Conservation (phyloP, 192 early-diverging fungal species). For the Mortierella antarctica region DNA sequence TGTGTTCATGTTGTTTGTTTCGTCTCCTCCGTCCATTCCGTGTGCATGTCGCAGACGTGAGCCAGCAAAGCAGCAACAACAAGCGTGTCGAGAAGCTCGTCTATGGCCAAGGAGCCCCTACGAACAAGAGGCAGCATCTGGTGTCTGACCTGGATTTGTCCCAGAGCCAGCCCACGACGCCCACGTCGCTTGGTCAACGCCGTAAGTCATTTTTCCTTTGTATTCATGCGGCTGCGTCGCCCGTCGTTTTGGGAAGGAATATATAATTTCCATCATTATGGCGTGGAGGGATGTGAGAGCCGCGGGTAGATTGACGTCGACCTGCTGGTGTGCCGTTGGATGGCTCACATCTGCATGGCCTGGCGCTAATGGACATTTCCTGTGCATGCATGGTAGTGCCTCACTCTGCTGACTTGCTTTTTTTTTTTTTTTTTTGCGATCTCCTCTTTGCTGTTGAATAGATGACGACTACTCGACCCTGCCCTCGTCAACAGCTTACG, state of each 20-base stretch:
- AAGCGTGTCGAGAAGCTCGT: constrained; percentile 35
- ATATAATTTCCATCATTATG: constrained; percentile 25
- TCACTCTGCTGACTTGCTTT: not conserved
- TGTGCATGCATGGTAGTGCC: no score
- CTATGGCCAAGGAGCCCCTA: constrained; percentile 1
- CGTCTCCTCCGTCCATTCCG: not conserved
- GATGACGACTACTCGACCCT: constrained; percentile 28
- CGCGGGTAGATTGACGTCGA: constrained; percentile 3
- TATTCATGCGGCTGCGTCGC: not conserved
- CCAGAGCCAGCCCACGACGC: constrained; percentile 15
- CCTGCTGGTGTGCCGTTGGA: not conserved
- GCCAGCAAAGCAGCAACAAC: constrained; percentile 21
- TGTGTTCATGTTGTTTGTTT: not conserved
- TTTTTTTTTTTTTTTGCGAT: not conserved
- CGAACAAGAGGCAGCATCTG: constrained; percentile 35
- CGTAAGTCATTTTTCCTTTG: constrained; percentile 30
- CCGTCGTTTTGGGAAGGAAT: constrained; percentile 32
- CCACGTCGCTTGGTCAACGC: constrained; percentile 23
- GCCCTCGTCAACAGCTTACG: constrained; percentile 24
- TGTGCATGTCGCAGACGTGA: constrained; percentile 3
- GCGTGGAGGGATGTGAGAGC: not conserved
- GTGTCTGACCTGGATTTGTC: constrained; percentile 35
- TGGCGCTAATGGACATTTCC: constrained; percentile 10
- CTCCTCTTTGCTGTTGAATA: not conserved
- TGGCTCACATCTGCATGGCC: constrained; percentile 12